Evolutionary conservation across 2,329 filamentous ascomycete species (phyloP).

Genomic region (Pseudogymnoascus sp.): DNA sequence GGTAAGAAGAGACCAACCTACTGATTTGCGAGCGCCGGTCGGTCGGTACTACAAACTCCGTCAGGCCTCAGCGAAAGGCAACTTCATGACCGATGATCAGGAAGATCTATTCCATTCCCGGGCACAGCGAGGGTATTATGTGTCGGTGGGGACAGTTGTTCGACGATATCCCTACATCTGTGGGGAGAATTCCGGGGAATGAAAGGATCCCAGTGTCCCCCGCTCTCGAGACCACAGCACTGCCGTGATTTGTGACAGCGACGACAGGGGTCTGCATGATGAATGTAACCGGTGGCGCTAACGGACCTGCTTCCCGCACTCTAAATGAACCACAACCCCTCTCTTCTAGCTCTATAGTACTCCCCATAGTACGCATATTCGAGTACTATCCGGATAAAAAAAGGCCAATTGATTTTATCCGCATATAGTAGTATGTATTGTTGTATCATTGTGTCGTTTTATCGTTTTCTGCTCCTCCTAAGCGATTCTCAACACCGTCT

Average conservation of each 20-base stretch:
- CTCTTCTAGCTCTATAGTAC: background rate
- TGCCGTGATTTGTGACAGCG: background rate
- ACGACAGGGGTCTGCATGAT: background rate
- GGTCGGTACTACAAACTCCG: background rate
- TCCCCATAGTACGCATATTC: background rate
- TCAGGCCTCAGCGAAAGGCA: background rate
- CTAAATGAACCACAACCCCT: conserved; percentile 8
- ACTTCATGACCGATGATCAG: background rate
- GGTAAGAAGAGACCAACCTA: background rate
- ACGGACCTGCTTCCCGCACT: conserved; percentile 10
- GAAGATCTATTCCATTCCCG: background rate
- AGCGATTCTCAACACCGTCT: background rate
- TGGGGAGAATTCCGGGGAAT: background rate
- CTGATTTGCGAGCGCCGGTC: background rate
- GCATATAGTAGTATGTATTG: background rate
- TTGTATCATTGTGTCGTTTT: background rate
- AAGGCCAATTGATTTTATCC: background rate
- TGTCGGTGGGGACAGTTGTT: background rate
- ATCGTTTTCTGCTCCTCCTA: background rate
- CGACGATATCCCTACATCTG: background rate
- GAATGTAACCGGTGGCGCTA: conserved; percentile 8
- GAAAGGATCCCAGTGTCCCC: background rate
- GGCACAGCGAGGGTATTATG: background rate
- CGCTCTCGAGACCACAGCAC: background rate
- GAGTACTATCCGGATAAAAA: conserved; percentile 6